These are phyloP conservation scores for Pseudonitzschia multiseries DNA, from an alignment of 108 stramenopile species.

Conservation along the genomic window DNA sequence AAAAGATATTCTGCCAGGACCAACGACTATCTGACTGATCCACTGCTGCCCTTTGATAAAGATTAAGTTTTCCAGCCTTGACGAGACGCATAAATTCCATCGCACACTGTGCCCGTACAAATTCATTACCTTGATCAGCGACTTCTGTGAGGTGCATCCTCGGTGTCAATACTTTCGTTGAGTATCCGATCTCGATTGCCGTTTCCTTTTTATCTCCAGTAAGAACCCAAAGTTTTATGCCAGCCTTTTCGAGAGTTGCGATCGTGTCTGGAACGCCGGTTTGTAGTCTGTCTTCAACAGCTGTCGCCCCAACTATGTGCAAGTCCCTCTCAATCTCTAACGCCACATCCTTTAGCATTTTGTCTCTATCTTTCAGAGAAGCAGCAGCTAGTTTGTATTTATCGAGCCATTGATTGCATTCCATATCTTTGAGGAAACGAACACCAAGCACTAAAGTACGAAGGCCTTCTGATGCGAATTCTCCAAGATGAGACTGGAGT, in stretches of 20 bases:
- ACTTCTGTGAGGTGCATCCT: constrained; percentile 93
- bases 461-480: constrained; percentile 92
- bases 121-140: constrained; percentile 52
- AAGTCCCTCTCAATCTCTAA: constrained; percentile 81
- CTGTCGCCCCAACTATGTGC: constrained; percentile 92
- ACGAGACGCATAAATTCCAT: constrained; percentile 87
- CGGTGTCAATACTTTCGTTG: constrained; percentile 87
- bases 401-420: constrained; percentile 76
- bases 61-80: constrained; percentile 72
- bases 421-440: constrained; percentile 72
- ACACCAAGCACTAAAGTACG: constrained; percentile 93
- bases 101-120: constrained; percentile 65
- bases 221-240: constrained; percentile 96
- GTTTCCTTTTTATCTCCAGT: constrained; percentile 99
- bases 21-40: constrained; percentile 33
- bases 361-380: constrained; percentile 74
- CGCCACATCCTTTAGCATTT: constrained; percentile 73
- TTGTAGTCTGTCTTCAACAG: constrained; percentile 97
- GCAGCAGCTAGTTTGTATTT: constrained; percentile 70
- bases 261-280: constrained; percentile 94
- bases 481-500: constrained; percentile 78
- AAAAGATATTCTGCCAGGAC: constrained; percentile 15
- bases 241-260: constrained; percentile 85
- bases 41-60: constrained; percentile 60
- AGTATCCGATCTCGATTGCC: constrained; percentile 97